Conservation (phyloP, 768 basidiomycete species). For the Lentinus brumalis region DNA sequence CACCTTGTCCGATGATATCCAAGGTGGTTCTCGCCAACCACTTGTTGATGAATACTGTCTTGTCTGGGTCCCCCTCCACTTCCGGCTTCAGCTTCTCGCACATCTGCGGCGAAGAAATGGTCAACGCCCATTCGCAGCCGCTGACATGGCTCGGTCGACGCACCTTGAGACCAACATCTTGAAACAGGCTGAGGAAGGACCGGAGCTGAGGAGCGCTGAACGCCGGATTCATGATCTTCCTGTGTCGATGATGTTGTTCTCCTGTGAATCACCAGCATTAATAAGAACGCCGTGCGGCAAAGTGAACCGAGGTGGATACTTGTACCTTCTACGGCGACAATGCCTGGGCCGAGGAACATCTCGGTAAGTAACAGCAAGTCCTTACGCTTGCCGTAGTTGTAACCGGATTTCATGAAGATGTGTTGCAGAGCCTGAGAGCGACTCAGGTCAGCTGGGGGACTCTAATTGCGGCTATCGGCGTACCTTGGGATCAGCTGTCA, state of each 20-base stretch:
- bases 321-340: background rate
- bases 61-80: background rate
- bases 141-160: background rate
- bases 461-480: no score
- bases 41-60: background rate
- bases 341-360: background rate
- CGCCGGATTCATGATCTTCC: conserved; percentile 13
- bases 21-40: conserved; percentile 4
- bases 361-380: background rate
- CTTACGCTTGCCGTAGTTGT: conserved; percentile 7
- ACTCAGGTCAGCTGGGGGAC: no score
- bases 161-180: background rate
- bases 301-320: background rate
- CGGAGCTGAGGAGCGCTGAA: conserved; percentile 5
- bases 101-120: background rate
- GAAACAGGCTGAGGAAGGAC: conserved; percentile 2
- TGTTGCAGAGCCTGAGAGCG: background rate
- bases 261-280: background rate
- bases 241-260: conserved; percentile 4
- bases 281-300: background rate
- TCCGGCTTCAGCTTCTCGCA: background rate
- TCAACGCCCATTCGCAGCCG: background rate
- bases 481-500: conserved; percentile 8
- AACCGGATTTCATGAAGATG: conserved; percentile 6
- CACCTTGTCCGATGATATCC: conserved; percentile 11